These are phyloP conservation scores for Phaseolus coccineus DNA, from an alignment of 331 rosid species.

Conservation along the genomic window DNA sequence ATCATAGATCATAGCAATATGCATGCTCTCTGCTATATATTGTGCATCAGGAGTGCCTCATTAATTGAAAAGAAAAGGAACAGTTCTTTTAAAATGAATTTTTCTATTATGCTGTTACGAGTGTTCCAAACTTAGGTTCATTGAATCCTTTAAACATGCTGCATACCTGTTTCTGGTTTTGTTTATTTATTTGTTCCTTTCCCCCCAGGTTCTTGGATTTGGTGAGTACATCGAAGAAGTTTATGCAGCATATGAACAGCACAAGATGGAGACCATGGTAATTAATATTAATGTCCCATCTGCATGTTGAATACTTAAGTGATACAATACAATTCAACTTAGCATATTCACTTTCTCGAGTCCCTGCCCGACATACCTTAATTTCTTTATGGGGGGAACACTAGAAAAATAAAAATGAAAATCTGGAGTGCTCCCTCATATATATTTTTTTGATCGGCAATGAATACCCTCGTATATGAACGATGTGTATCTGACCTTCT, in stretches of 20 bases:
- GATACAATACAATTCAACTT: slow-evolving; percentile 9
- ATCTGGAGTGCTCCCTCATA: background rate
- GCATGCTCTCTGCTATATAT: background rate
- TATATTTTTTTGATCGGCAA: too few relatives aligned
- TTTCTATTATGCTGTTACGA: background rate
- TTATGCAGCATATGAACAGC: slow-evolving; percentile 93
- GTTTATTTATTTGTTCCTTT: slow-evolving; percentile 22
- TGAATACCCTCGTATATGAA: background rate
- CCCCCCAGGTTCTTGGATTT: slow-evolving; percentile 88
- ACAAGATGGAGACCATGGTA: slow-evolving; percentile 88
- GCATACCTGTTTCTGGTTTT: background rate
- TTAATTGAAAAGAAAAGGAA: background rate
- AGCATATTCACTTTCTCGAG: background rate
- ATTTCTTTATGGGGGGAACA: background rate
- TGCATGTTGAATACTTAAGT: slow-evolving; percentile 35
- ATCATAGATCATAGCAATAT: background rate
- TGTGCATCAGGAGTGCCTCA: background rate
- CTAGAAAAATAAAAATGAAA: slow-evolving; percentile 11
- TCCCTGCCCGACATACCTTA: background rate
- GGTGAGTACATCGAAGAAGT: slow-evolving; percentile 91
- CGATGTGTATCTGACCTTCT: background rate
- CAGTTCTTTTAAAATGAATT: slow-evolving; percentile 3
- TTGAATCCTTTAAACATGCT: background rate
- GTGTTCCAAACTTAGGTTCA: background rate
- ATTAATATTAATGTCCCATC: slow-evolving; percentile 14